Evolutionary conservation across 2,329 filamentous ascomycete species (phyloP).

Genomic region (Paecilomyces dactylethromorphus): DNA sequence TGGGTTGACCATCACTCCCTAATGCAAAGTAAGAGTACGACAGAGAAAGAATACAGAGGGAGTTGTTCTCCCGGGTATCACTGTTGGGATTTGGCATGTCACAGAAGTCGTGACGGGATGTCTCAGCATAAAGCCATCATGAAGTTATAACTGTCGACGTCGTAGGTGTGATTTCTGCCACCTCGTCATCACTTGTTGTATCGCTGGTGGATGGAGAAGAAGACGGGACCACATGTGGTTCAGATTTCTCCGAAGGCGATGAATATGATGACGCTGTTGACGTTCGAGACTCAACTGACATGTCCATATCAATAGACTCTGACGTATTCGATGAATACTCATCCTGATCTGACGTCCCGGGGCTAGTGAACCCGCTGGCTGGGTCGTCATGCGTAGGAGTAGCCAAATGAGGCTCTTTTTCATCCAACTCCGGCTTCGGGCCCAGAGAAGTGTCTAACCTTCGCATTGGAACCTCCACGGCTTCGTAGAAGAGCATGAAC

Average conservation of each 20-base stretch:
- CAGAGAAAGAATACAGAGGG: neutral
- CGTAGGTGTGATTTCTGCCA: neutral
- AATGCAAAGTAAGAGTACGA: neutral
- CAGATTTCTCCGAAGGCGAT: neutral
- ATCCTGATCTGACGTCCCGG: neutral
- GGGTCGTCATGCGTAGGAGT: neutral
- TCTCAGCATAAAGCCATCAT: conserved; percentile 1
- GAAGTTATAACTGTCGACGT: conserved; percentile 5
- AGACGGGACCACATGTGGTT: neutral
- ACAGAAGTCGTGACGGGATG: conserved; percentile 4
- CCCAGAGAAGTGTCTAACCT: neutral
- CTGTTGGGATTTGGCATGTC: conserved; percentile 1
- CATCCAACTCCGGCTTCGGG: neutral
- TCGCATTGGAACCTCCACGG: conserved; percentile 42
- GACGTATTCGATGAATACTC: neutral
- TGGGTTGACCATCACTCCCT: neutral
- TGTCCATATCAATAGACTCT: neutral
- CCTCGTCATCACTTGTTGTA: neutral
- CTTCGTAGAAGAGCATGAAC: conserved; percentile 97
- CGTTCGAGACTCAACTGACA: neutral
- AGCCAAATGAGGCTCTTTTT: neutral
- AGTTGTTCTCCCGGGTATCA: conserved; percentile 3
- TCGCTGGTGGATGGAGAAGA: neutral
- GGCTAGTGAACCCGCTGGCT: neutral
- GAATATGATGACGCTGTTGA: neutral